Evolutionary conservation across 257 asterid genomes (phyloP).

Genomic region (Asclepias syriaca): DNA sequence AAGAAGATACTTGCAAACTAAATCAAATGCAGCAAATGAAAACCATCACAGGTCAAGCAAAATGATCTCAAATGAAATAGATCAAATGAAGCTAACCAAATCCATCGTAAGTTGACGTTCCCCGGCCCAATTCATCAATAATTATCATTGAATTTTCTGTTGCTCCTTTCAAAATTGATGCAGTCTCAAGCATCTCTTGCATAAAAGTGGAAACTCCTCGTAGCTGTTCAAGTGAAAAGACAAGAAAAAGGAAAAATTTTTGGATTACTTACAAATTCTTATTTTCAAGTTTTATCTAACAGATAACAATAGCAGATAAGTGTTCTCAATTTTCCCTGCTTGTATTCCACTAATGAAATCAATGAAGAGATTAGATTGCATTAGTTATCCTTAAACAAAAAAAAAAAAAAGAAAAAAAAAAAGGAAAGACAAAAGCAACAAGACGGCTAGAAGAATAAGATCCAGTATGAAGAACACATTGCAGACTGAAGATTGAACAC

Average conservation of each 20-base stretch:
- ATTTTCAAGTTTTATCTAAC: background rate
- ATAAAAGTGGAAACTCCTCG: constrained; percentile 99
- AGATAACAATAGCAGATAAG: background rate
- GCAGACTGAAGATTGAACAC: background rate
- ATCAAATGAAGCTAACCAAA: constrained; percentile 61
- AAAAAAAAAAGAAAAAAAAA: too few species aligned
- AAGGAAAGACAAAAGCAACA: background rate
- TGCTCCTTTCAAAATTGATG: constrained; percentile 97
- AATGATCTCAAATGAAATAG: background rate
- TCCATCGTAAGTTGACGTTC: constrained; percentile 97
- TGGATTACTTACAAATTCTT: background rate
- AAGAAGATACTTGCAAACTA: background rate
- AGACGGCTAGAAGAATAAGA: background rate
- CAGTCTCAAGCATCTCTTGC: constrained; percentile 99
- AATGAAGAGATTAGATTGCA: background rate
- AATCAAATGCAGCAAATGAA: background rate
- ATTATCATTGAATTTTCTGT: constrained; percentile 76
- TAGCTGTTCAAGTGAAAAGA: constrained; percentile 37
- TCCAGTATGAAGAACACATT: background rate
- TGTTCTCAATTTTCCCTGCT: background rate
- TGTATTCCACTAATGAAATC: background rate
- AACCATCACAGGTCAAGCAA: background rate
- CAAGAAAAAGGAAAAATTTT: constrained; percentile 5
- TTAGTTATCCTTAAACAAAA: background rate
- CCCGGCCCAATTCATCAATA: constrained; percentile 98